Evolutionary conservation across 352 stramenopile genomes (phyloP).

Genomic region (Phytophthora idaei): DNA sequence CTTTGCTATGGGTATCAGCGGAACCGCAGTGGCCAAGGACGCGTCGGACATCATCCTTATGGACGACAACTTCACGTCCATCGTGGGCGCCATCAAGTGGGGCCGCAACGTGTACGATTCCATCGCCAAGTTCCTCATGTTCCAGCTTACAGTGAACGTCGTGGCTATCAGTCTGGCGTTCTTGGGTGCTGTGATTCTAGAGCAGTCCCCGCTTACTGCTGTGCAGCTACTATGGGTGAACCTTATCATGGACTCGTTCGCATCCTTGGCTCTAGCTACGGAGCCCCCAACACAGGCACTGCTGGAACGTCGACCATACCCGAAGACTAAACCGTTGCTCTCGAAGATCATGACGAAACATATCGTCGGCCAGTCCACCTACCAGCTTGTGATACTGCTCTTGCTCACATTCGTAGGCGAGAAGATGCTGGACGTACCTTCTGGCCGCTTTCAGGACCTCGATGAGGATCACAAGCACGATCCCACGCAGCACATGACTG

Average conservation of each 20-base stretch:
- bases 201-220: conserved; percentile 92
- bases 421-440: conserved; percentile 50
- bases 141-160: conserved; percentile 98
- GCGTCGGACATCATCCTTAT: conserved; percentile 97
- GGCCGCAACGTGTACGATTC: conserved; percentile 96
- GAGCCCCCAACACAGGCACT: conserved; percentile 91
- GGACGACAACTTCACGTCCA: conserved; percentile 97
- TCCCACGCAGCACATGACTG: conserved; percentile 93
- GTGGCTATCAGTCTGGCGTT: conserved; percentile 94
- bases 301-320: conserved; percentile 93
- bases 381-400: conserved; percentile 92
- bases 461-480: conserved; percentile 37
- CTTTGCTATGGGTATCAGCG: conserved; percentile 97
- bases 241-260: conserved; percentile 99
- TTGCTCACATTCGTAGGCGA: conserved; percentile 86
- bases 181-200: conserved; percentile 79
- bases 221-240: conserved; percentile 99
- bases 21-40: conserved; percentile 95
- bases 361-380: conserved; percentile 92
- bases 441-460: conserved; percentile 52
- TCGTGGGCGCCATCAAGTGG: conserved; percentile 96
- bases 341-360: conserved; percentile 95
- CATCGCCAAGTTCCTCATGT: conserved; percentile 98
- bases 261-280: conserved; percentile 94
- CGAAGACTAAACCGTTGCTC: conserved; percentile 92